phyloP scores from a whole-genome alignment of 1,284 basidiomycete species.

The Stygiomarasmius scandens region DNA sequence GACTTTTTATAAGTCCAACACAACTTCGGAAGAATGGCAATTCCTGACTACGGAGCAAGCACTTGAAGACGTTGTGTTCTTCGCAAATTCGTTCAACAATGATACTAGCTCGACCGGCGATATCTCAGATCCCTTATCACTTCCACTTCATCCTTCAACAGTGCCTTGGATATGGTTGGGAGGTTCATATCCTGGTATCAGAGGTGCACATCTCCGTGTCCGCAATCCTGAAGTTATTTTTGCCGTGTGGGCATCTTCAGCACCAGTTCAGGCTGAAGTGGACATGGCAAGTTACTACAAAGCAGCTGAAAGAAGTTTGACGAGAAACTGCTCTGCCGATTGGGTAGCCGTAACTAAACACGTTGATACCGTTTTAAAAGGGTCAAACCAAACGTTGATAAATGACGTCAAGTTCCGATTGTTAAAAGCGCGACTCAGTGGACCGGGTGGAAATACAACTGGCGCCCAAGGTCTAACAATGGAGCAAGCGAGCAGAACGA shows the following conservation, averaged over 20 bases:
- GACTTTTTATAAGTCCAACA: conserved; percentile 30
- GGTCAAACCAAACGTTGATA: conserved; percentile 32
- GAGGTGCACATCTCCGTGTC: conserved; percentile 42
- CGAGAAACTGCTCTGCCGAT: conserved; percentile 55
- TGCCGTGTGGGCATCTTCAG: conserved; percentile 53
- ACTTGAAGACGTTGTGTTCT: conserved; percentile 59
- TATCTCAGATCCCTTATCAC: conserved; percentile 22
- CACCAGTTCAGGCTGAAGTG: conserved; percentile 51
- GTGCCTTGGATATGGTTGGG: conserved; percentile 53
- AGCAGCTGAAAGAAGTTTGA: conserved; percentile 50
- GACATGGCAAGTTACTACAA: conserved; percentile 55
- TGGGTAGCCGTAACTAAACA: conserved; percentile 49
- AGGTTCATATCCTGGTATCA: conserved; percentile 50
- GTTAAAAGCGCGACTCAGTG: conserved; percentile 42
- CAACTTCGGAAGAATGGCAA: conserved; percentile 54
- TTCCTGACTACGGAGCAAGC: conserved; percentile 62
- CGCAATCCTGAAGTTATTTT: conserved; percentile 50
- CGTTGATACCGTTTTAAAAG: conserved; percentile 43
- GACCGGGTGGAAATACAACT: conserved; percentile 43
- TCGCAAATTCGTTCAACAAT: conserved; percentile 48
- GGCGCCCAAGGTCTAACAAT: conserved; percentile 36
- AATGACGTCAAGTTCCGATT: conserved; percentile 45
- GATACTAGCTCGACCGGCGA: conserved; percentile 4
- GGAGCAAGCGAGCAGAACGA: conserved; percentile 36
- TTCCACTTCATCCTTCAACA: conserved; percentile 41